These are phyloP conservation scores for Martiniozyma asiatica DNA, from an alignment of 1,139 yeast species.

Conservation along the genomic window DNA sequence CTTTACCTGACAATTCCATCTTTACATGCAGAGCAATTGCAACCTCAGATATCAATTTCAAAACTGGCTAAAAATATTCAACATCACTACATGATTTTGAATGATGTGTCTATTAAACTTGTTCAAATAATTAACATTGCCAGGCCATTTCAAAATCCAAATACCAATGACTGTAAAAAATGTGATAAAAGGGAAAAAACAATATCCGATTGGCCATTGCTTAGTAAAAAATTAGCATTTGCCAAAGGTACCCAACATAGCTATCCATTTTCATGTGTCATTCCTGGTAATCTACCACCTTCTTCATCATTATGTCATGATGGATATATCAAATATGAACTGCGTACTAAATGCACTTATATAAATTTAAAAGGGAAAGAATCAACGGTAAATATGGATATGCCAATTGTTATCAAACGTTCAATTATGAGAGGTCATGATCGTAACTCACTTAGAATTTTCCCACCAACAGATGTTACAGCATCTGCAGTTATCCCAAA, in stretches of 20 bases:
- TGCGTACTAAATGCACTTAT: conserved; percentile 45
- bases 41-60: conserved; percentile 16
- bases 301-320: conserved; percentile 47
- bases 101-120: conserved; percentile 49
- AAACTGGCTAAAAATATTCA: conserved; percentile 8
- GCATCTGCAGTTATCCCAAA: conserved; percentile 83
- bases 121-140: conserved; percentile 58
- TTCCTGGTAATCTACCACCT: conserved; percentile 89
- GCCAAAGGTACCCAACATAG: conserved; percentile 56
- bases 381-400: conserved; percentile 30
- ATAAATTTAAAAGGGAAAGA: conserved; percentile 15
- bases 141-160: conserved; percentile 54
- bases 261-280: conserved; percentile 85
- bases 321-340: conserved; percentile 56
- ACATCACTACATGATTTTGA: conserved; percentile 28
- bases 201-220: conserved; percentile 82
- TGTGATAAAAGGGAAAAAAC: conserved; percentile 46
- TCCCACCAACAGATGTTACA: conserved; percentile 89
- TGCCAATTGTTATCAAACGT: conserved; percentile 68
- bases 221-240: conserved; percentile 43
- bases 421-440: conserved; percentile 77
- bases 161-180: conserved; percentile 41
- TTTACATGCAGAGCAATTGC: conserved; percentile 1
- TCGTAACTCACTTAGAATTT: conserved; percentile 74
- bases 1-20: conserved; percentile 23